Base-by-base conservation (phyloP, 2,329 filamentous ascomycete species). In the Parasarocladium wereldwijsianum region DNA sequence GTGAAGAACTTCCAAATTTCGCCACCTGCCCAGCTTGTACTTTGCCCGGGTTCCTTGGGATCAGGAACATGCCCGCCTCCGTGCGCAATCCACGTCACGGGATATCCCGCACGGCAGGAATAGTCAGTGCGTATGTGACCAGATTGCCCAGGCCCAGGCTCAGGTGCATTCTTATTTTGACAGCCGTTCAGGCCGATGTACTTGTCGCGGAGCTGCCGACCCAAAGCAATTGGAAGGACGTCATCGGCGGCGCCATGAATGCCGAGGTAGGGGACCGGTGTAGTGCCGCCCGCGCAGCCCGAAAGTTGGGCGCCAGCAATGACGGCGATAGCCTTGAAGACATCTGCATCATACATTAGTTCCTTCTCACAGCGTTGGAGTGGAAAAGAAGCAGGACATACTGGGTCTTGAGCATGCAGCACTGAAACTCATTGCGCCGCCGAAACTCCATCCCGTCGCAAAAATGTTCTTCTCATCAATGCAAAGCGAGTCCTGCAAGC, bases 361-460 rank as follows among this genome's bases (percentile, higher is more conserved):
- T 7, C 26, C 15, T 14, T 20, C 22, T 9, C 4, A 26, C 22
- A 21, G 8, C 10, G 10, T 29, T 25, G 9, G 13, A 8, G 5
- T 17, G 9, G 18, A 12, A 7, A 17, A 24, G 8, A 29, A 8
- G 18, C 5, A 17, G 18, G 6, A 35, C 24, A 38, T 26, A 22
- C 40, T 37, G 9, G 55, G 47, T 11, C 51, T 50, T 3, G 55
- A 49, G 38, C 58, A 62, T 4, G 58, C 57, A 10, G 60, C 40
- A 1, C 51, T 44, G 40, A 48, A 57, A 4, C 46, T 49, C 54
- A 62, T 61, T 25, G 52, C 50, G 23, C 47, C 57, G 21, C 59
- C 57, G 38, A 57, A 60, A 35, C 52, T 56, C 42, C 57, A 62
- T n/a, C 57, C 57, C 2, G 55, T 55, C 16, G 55, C 47, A 41